Percentiles rank a stretch among this genome's conserved stretches.
phyloP scores from a whole-genome alignment of 192 early-diverging fungal species.

The Coemansia sp. region DNA sequence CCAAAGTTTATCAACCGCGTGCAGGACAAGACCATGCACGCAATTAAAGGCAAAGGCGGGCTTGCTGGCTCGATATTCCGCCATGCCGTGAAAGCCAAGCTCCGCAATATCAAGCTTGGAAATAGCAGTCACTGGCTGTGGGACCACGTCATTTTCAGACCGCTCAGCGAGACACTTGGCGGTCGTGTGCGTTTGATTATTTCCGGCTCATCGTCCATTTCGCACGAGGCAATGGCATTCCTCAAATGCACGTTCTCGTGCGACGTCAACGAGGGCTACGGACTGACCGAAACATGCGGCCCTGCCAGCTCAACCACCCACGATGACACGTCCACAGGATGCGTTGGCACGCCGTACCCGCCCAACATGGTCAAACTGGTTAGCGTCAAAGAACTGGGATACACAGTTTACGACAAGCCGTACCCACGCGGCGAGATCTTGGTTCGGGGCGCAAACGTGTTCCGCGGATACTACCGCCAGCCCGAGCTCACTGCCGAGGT shows the following conservation, averaged over 20 bases:
- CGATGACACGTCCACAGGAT: conserved; percentile 66
- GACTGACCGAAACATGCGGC: conserved; percentile 81
- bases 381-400: conserved; percentile 86
- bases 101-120: conserved; percentile 58
- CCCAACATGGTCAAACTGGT: conserved; percentile 83
- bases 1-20: conserved; percentile 87
- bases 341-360: conserved; percentile 70
- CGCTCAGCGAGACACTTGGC: conserved; percentile 68
- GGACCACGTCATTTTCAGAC: conserved; percentile 83
- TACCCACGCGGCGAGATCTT: conserved; percentile 86
- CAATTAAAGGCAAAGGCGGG: conserved; percentile 64
- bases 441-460: conserved; percentile 76
- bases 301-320: conserved; percentile 55
- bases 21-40: conserved; percentile 72
- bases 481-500: conserved; percentile 74
- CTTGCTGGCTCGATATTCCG: conserved; percentile 59
- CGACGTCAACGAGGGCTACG: conserved; percentile 84
- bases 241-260: conserved; percentile 79
- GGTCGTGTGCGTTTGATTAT: conserved; percentile 76
- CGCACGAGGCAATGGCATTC: conserved; percentile 80
- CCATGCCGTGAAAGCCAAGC: conserved; percentile 52
- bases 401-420: conserved; percentile 78
- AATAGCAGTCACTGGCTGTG: conserved; percentile 75
- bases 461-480: conserved; percentile 85
- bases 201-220: conserved; percentile 83